Evolutionary conservation across 169 alveolate species (phyloP).

Genomic region (Babesia sp.): DNA sequence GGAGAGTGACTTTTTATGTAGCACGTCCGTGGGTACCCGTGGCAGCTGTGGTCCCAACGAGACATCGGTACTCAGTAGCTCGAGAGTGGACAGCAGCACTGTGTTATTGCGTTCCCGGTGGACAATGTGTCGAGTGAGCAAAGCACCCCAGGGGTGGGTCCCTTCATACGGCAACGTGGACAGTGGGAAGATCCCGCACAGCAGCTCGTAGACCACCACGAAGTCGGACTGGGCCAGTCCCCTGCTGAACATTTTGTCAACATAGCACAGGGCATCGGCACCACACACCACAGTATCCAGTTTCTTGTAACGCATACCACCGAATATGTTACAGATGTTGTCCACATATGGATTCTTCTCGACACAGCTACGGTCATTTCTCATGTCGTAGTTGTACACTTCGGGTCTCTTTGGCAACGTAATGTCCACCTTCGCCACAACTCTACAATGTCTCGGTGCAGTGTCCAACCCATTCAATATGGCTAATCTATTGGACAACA

Average conservation of each 20-base stretch:
- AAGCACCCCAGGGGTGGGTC: conserved; percentile 74
- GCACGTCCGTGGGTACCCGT: conserved; percentile 61
- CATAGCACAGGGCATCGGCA: conserved; percentile 41
- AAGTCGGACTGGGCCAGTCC: conserved; percentile 68
- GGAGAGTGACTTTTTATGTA: conserved; percentile 48
- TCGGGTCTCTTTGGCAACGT: conserved; percentile 53
- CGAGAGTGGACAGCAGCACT: conserved; percentile 69
- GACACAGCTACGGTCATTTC: conserved; percentile 32
- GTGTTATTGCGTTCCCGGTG: conserved; percentile 70
- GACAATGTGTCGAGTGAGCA: conserved; percentile 69
- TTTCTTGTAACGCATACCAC: conserved; percentile 44
- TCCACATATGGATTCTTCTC: conserved; percentile 59
- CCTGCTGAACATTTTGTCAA: conserved; percentile 54
- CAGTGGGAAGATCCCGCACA: conserved; percentile 72
- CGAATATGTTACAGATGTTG: conserved; percentile 37
- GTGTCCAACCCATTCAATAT: conserved; percentile 35
- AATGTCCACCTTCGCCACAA: conserved; percentile 30
- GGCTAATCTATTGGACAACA: conserved; percentile 63
- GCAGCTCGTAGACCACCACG: conserved; percentile 68
- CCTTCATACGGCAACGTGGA: conserved; percentile 66
- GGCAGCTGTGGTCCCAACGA: conserved; percentile 71
- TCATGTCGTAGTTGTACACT: conserved; percentile 56
- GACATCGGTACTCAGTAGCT: conserved; percentile 61
- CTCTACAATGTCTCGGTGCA: conserved; percentile 13
- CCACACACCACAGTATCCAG: conserved; percentile 57